Percentiles rank a stretch among this genome's conserved stretches.
Conservation (phyloP, 2,329 filamentous ascomycete genomes). For the Xylariaceae sp. region DNA sequence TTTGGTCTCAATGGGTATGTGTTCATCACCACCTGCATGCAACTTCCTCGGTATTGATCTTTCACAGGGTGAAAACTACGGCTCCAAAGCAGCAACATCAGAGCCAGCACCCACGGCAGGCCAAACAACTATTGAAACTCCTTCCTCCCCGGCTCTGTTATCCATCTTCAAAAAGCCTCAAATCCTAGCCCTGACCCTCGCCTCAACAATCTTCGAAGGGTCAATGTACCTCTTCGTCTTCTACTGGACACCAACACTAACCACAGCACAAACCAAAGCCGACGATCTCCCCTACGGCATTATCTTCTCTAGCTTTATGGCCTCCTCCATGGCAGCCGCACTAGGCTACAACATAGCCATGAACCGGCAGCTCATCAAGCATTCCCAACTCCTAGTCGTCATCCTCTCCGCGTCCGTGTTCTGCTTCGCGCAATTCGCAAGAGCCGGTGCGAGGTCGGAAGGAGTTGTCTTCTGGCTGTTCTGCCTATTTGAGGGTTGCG, state of each 20-base stretch:
- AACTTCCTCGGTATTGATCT: slow-evolving; percentile 6
- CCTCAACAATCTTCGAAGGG: slow-evolving; percentile 57
- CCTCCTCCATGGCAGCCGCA: slow-evolving; percentile 26
- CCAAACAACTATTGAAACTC: neutral
- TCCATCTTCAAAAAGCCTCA: slow-evolving; percentile 38
- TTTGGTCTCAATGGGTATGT: slow-evolving; percentile 47
- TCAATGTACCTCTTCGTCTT: slow-evolving; percentile 61
- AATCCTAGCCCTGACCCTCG: slow-evolving; percentile 48
- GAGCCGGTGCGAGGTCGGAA: slow-evolving; percentile 37
- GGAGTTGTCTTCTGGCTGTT: slow-evolving; percentile 51
- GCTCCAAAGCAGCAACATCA: no score
- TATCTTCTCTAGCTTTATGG: slow-evolving; percentile 31
- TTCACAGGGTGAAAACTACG: slow-evolving; percentile 27
- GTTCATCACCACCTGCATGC: neutral
- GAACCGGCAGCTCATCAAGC: slow-evolving; percentile 29
- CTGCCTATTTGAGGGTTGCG: slow-evolving; percentile 53
- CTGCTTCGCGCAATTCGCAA: slow-evolving; percentile 39
- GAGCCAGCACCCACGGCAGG: no score
- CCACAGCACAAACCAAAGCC: slow-evolving; percentile 33
- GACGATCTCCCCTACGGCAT: slow-evolving; percentile 28
- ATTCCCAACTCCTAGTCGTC: slow-evolving; percentile 34
- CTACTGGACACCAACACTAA: slow-evolving; percentile 57
- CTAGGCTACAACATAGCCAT: slow-evolving; percentile 30
- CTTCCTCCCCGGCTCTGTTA: slow-evolving; percentile 5
- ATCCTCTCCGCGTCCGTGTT: slow-evolving; percentile 35